phyloP scores from a whole-genome alignment of 306 rosid species.

The Fragaria ananassa region DNA sequence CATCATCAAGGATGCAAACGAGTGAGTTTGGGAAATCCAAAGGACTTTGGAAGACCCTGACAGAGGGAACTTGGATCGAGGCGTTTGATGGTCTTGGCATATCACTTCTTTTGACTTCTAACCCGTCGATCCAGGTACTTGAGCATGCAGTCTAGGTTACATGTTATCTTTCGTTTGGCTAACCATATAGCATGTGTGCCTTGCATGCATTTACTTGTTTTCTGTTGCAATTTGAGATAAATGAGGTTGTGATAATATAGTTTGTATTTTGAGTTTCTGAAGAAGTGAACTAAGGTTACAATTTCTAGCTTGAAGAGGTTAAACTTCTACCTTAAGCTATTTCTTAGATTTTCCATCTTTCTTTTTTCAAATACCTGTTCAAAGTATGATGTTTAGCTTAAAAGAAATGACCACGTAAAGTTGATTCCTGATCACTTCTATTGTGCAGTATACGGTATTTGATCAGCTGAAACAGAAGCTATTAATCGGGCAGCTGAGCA shows the following conservation, averaged over 20 bases:
- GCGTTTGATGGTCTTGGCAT: conserved; percentile 88
- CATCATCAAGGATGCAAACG: conserved; percentile 92
- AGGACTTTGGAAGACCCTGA: conserved; percentile 87
- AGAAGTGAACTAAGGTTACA: background rate
- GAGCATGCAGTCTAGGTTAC: background rate
- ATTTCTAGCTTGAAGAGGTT: background rate
- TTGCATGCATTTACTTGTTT: conserved; percentile 2
- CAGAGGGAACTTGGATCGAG: conserved; percentile 79
- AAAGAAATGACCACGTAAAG: conserved; percentile 14
- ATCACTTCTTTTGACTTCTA: conserved; percentile 88
- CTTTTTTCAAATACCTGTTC: background rate
- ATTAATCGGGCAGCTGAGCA: conserved; percentile 46
- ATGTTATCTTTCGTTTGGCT: background rate
- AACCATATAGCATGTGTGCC: conserved; percentile 14
- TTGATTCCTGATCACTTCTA: conserved; percentile 20
- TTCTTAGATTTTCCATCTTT: conserved; percentile 11
- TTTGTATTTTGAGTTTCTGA: background rate
- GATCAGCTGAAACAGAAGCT: conserved; percentile 82
- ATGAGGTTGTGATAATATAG: background rate
- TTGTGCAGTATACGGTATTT: conserved; percentile 71
- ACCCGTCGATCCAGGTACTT: conserved; percentile 89
- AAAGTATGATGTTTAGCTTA: background rate
- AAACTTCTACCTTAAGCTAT: background rate
- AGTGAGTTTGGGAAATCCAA: conserved; percentile 93
- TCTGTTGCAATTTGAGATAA: background rate